Conservation (phyloP, 768 basidiomycete species). For the Termitomyces sp. region DNA sequence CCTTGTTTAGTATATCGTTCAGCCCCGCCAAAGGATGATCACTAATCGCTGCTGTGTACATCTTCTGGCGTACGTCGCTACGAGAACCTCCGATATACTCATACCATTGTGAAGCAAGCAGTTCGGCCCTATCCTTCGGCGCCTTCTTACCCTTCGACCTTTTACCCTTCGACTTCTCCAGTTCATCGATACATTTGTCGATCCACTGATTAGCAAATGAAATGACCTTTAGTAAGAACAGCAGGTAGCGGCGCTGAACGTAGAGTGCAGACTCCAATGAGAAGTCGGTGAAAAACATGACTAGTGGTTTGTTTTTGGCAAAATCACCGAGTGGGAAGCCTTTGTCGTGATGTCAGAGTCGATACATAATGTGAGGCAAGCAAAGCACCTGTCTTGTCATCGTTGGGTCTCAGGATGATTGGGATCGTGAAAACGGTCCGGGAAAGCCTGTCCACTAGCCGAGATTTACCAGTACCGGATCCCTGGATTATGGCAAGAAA, state of each 20-base stretch:
- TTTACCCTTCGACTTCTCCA: too few species aligned
- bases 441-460: conserved; percentile 2
- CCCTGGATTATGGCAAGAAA: conserved; percentile 4
- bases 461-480: conserved; percentile 2
- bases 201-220: background rate
- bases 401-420: background rate
- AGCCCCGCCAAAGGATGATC: background rate
- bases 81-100: background rate
- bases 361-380: background rate
- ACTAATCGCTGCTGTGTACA: background rate
- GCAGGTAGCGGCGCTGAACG: background rate
- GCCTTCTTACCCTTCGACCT: too few species aligned
- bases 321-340: background rate
- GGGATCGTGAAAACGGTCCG: background rate
- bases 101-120: background rate
- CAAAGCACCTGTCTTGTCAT: background rate
- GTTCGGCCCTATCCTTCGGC: accelerated
- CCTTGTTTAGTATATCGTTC: background rate
- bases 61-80: accelerated
- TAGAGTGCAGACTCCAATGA: background rate
- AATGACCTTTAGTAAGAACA: background rate
- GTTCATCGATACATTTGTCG: too few species aligned
- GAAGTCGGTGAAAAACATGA: background rate
- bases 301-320: background rate
- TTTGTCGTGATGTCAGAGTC: background rate